Evolutionary conservation across 2,329 filamentous ascomycete species (phyloP), one percentile per base, ranked within the genome.

Genomic region (Colletotrichum shisoi): DNA sequence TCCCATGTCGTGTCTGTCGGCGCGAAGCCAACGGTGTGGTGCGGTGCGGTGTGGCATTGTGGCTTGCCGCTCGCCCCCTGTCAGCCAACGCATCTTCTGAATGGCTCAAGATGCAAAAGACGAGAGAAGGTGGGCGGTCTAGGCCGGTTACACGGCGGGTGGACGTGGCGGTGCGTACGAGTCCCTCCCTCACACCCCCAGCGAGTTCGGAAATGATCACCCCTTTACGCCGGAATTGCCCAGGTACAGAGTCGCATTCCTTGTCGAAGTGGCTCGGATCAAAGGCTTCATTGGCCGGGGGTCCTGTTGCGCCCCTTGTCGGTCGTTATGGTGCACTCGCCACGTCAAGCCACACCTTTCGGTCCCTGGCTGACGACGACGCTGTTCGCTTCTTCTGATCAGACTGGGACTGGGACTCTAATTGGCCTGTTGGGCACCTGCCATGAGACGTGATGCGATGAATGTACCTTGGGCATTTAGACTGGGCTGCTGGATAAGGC

Each of bases 161-260:
- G 27, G 51, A 42, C 31, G 64, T 67, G 64, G 64, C 64, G 64
- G 64, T 67, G 64, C 64, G 49, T 54, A 51, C 64, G 61, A 67
- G 44, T 67, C 42, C 61, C 27, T 31, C 27, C 7, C 27, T 31
- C 27, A 31, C 27, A 27, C 31, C 31, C 54, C 34, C 31, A 9
- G 44, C 24, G 48, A 42, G 44, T 54, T 54, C 64, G 64, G 64
- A 67, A 58, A 67, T 67, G 64, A 64, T 67, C 54, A 67, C 54
- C 64, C 53, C 64, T 67, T 67, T 60, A 56, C 45, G 53, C 61
- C 48, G 21, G 2, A 31, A 7, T 40, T 53, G 61, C 37, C 31
- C 54, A 67, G 64, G 64, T 21, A 67, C 64, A 67, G 54, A 56
- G 54, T 67, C 24, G 64, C 64, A 64, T 59, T 24, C 34, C 15